phyloP scores from a whole-genome alignment of 495 filamentous ascomycete species.

The Articulospora tetracladia region DNA sequence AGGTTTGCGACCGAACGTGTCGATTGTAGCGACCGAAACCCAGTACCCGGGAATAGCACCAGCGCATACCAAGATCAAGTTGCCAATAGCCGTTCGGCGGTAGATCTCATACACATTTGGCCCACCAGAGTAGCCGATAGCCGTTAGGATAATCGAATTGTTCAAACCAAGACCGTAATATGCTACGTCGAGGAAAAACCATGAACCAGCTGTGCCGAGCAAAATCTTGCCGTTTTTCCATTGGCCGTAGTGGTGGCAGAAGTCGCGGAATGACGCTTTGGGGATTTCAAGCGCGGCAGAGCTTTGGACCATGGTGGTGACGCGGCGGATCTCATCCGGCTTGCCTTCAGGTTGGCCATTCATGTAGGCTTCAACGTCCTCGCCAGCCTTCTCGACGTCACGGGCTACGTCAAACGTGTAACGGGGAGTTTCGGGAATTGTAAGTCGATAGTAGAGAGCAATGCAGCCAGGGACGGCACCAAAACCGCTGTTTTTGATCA shows the following conservation, averaged over 20 bases:
- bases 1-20: constrained; percentile 62
- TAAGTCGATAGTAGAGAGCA: constrained; percentile 75
- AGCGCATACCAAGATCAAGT: constrained; percentile 69
- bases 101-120: constrained; percentile 57
- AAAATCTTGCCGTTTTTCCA: constrained; percentile 67
- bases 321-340: constrained; percentile 57
- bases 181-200: constrained; percentile 69
- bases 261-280: constrained; percentile 63
- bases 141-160: constrained; percentile 60
- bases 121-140: constrained; percentile 63
- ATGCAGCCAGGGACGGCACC: constrained; percentile 71
- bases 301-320: constrained; percentile 32
- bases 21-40: constrained; percentile 64
- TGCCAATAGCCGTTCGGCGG: constrained; percentile 68
- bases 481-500: constrained; percentile 52
- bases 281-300: constrained; percentile 28
- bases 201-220: constrained; percentile 72
- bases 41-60: constrained; percentile 78
- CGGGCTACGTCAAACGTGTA: constrained; percentile 58
- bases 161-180: constrained; percentile 45
- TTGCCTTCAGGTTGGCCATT: constrained; percentile 51
- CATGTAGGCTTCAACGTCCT: constrained; percentile 63
- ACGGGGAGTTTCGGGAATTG: constrained; percentile 75
- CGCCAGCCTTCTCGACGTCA: constrained; percentile 58
- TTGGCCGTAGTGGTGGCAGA: constrained; percentile 57